phyloP scores from a whole-genome alignment of 192 early-diverging fungal genomes.

The Linnemannia elongata region DNA sequence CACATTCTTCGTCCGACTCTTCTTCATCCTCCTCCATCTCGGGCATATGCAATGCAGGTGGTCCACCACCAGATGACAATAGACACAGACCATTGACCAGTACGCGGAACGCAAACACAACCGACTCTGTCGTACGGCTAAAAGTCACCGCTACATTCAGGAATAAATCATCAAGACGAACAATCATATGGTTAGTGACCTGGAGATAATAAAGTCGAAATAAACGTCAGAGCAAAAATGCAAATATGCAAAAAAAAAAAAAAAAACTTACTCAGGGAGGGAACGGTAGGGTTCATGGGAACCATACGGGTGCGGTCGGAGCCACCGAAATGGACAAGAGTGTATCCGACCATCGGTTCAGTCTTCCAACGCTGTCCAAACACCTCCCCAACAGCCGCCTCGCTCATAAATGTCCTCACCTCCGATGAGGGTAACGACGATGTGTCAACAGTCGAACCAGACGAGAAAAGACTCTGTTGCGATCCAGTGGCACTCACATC shows the following conservation, averaged over 20 bases:
- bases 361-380: constrained; percentile 50
- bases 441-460: background rate
- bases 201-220: background rate
- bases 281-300: constrained; percentile 48
- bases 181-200: background rate
- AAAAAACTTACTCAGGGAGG: constrained; percentile 41
- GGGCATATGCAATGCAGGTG: constrained; percentile 43
- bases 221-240: background rate
- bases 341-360: constrained; percentile 47
- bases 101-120: constrained; percentile 38
- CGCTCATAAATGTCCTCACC: constrained; percentile 21
- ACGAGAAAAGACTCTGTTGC: background rate
- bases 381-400: constrained; percentile 45
- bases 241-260: too few species aligned
- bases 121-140: constrained; percentile 10
- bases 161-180: background rate
- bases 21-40: constrained; percentile 36
- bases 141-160: constrained; percentile 27
- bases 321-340: constrained; percentile 45
- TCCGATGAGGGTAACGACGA: constrained; percentile 7
- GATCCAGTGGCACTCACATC: background rate
- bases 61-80: constrained; percentile 40
- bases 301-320: constrained; percentile 50
- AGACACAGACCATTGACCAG: constrained; percentile 46
- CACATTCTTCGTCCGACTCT: constrained; percentile 22